A percentile compares a stretch with the other conserved stretches of the same genome.
phyloP scores from a whole-genome alignment of 441 rosid genomes.

The Dalechampia spathulata region DNA sequence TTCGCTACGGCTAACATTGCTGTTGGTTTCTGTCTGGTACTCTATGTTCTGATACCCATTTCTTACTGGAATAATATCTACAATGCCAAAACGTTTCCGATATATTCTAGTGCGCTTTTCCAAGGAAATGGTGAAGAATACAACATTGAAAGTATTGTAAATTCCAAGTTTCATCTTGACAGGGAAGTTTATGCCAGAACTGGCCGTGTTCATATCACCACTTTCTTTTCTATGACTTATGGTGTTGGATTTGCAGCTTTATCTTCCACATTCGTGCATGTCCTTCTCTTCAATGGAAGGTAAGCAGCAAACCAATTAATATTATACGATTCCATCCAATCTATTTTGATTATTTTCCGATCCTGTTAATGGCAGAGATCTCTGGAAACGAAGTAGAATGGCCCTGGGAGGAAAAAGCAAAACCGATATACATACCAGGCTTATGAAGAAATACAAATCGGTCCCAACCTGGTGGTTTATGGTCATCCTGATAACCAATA shows the following conservation, averaged over 20 bases:
- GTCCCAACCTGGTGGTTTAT: slow-evolving; percentile 72
- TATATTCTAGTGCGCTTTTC: slow-evolving; percentile 12
- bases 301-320: slow-evolving; percentile 9
- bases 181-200: slow-evolving; percentile 31
- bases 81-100: slow-evolving; percentile 61
- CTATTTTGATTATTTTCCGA: no score
- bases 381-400: slow-evolving; percentile 46
- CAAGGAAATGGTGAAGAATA: slow-evolving; percentile 33
- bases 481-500: slow-evolving; percentile 35
- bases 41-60: slow-evolving; percentile 58
- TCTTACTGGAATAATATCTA: slow-evolving; percentile 54
- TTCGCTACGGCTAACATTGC: slow-evolving; percentile 71
- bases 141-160: slow-evolving; percentile 42
- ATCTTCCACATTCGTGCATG: slow-evolving; percentile 59
- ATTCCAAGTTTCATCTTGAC: slow-evolving; percentile 52
- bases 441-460: slow-evolving; percentile 53
- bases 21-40: slow-evolving; percentile 45
- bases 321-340: no score
- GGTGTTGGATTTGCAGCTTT: slow-evolving; percentile 77
- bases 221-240: slow-evolving; percentile 70
- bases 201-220: slow-evolving; percentile 54
- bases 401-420: slow-evolving; percentile 43
- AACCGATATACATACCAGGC: slow-evolving; percentile 63
- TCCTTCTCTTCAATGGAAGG: slow-evolving; percentile 66
- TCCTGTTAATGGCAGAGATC: slow-evolving; percentile 29